Evolutionary conservation across 495 filamentous ascomycete species (phyloP).

Genomic region (Baudoinia panamericana): DNA sequence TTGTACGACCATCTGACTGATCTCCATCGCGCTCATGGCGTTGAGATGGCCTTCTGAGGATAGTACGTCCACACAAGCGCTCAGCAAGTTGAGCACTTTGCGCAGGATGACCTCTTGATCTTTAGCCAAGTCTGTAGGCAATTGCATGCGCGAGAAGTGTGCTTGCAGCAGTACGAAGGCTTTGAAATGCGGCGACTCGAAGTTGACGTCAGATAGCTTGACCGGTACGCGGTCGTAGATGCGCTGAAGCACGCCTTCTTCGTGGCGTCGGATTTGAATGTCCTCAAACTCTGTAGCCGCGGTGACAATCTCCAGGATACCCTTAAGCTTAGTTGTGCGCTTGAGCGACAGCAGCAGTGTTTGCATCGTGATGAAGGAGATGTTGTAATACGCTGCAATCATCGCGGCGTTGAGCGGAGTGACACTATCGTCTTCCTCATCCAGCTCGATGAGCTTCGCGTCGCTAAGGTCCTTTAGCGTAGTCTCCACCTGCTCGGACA

Average conservation of each 20-base stretch:
- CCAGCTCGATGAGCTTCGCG: conserved; percentile 89
- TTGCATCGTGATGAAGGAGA: conserved; percentile 98
- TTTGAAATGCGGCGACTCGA: conserved; percentile 95
- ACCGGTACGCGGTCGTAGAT: conserved; percentile 91
- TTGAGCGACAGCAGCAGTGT: conserved; percentile 94
- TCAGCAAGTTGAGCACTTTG: conserved; percentile 77
- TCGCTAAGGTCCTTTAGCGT: conserved; percentile 84
- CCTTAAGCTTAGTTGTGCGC: conserved; percentile 81
- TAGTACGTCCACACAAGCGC: conserved; percentile 86
- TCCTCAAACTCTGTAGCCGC: conserved; percentile 93
- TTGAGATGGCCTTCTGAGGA: conserved; percentile 94
- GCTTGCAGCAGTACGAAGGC: conserved; percentile 92
- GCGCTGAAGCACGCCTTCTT: conserved; percentile 73
- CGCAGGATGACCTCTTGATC: conserved; percentile 82
- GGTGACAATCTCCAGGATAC: conserved; percentile 91
- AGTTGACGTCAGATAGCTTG: conserved; percentile 79
- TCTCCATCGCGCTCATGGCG: conserved; percentile 96
- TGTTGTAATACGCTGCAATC: conserved; percentile 98
- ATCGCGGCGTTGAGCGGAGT: conserved; percentile 86
- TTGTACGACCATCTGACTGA: conserved; percentile 98
- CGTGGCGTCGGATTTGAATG: conserved; percentile 87
- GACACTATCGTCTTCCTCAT: conserved; percentile 90
- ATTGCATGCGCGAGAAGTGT: conserved; percentile 92
- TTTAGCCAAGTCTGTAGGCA: conserved; percentile 92
- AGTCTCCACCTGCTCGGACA: conserved; percentile 89